Conservation (phyloP, 73 alveolate genomes). For the Stentor coeruleus region DNA sequence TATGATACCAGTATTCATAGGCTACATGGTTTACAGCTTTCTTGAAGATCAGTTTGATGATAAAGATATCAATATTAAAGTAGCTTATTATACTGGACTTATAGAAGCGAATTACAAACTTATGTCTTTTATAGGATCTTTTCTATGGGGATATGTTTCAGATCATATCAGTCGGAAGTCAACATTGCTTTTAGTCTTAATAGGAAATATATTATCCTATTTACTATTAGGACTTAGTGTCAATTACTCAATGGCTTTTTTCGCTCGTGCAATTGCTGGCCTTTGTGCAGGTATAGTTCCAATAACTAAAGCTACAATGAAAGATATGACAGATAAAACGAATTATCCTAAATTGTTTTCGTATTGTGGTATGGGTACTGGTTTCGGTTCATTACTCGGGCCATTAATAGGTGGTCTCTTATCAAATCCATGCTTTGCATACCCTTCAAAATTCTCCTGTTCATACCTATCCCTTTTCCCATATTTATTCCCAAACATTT, state of each 20-base stretch:
- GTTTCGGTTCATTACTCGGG: not conserved
- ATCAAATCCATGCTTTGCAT: no score
- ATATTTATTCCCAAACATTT: no score
- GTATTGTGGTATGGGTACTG: not conserved
- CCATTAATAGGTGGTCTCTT: constrained; percentile 1
- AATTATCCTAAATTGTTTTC: not conserved
- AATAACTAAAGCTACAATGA: not conserved
- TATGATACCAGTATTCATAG: no score
- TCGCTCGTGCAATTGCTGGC: not conserved
- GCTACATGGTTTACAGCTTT: no score
- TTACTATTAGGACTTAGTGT: not conserved
- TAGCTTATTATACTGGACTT: no score
- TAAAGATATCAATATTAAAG: no score
- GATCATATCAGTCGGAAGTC: not conserved
- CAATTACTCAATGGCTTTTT: not conserved
- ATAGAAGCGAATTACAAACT: no score
- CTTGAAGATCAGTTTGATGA: no score
- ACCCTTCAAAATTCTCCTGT: no score
- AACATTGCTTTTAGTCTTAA: not conserved
- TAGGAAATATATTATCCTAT: not conserved
- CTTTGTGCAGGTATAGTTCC: not conserved
- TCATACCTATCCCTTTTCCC: no score
- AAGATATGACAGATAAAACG: not conserved
- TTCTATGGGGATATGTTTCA: constrained; percentile 8
- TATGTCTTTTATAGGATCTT: no score